A percentile compares a stretch with the other conserved stretches of the same genome.
Evolutionary conservation across 371 early-diverging fungal genomes (phyloP).

Genomic region (Lichtheimia hyalospora): DNA sequence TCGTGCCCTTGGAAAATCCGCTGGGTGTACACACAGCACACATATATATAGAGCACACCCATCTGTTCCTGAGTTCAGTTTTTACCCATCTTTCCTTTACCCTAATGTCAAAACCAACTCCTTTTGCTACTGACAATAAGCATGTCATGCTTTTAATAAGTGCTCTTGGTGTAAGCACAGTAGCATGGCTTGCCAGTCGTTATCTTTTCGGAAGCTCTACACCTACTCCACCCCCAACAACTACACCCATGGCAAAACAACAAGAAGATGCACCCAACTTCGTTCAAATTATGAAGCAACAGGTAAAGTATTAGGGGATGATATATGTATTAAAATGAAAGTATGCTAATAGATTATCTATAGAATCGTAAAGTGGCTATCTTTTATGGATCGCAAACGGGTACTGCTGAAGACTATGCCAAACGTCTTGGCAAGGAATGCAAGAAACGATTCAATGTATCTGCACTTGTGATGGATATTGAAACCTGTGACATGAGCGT

Average conservation of each 20-base stretch:
- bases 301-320: constrained; percentile 39
- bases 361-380: constrained; percentile 63
- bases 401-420: constrained; percentile 93
- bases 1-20: too few species aligned
- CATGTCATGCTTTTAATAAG: constrained; percentile 13
- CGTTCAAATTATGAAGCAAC: constrained; percentile 37
- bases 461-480: constrained; percentile 70
- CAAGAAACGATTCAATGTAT: constrained; percentile 64
- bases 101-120: constrained; percentile 7
- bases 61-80: background rate
- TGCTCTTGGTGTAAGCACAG: constrained; percentile 12
- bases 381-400: constrained; percentile 93
- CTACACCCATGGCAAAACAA: background rate
- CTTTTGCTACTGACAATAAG: background rate
- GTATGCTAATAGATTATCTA: background rate
- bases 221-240: background rate
- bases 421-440: constrained; percentile 79
- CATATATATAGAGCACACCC: too few species aligned
- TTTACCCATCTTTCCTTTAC: background rate
- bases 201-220: constrained; percentile 1
- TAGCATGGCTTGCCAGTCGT: constrained; percentile 8
- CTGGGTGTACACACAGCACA: too few species aligned
- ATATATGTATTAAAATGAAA: too few species aligned
- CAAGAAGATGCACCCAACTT: constrained; percentile 11
- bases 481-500: constrained; percentile 83